Evolutionary conservation across 331 rosid genomes (phyloP).

Genomic region (Quercus phellos): DNA sequence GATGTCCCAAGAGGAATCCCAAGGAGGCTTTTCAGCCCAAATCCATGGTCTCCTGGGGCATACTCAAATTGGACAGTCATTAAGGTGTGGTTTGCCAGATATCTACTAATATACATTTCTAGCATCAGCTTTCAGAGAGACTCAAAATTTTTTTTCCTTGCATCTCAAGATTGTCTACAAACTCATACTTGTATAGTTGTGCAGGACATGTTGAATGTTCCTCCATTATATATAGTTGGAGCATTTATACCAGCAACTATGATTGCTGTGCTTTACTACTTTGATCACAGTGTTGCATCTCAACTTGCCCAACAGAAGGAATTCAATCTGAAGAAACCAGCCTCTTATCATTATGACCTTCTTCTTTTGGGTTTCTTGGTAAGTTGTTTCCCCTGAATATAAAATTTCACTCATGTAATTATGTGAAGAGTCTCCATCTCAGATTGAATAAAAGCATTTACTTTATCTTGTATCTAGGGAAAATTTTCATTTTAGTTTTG

Average conservation of each 20-base stretch:
- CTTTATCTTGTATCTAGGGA: neutral
- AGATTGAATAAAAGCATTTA: neutral
- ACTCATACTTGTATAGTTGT: conserved; percentile 31
- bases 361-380: conserved; percentile 91
- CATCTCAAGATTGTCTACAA: conserved; percentile 10
- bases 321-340: conserved; percentile 91
- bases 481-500: conserved; percentile 4
- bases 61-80: conserved; percentile 96
- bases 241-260: conserved; percentile 97
- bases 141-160: conserved; percentile 3
- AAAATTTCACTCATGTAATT: neutral
- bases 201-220: conserved; percentile 95
- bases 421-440: neutral
- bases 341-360: conserved; percentile 94
- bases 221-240: conserved; percentile 79
- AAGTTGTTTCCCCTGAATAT: conserved; percentile 25
- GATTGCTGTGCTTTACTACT: conserved; percentile 99
- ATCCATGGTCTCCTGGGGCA: conserved; percentile 98
- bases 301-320: conserved; percentile 97
- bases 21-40: conserved; percentile 91
- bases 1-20: conserved; percentile 88
- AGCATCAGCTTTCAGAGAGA: neutral
- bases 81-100: conserved; percentile 41
- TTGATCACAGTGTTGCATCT: conserved; percentile 97
- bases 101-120: neutral